These are phyloP conservation scores for Akanthomyces uredinophilus DNA, from an alignment of 2,329 filamentous ascomycete genomes.

Conservation along the genomic window DNA sequence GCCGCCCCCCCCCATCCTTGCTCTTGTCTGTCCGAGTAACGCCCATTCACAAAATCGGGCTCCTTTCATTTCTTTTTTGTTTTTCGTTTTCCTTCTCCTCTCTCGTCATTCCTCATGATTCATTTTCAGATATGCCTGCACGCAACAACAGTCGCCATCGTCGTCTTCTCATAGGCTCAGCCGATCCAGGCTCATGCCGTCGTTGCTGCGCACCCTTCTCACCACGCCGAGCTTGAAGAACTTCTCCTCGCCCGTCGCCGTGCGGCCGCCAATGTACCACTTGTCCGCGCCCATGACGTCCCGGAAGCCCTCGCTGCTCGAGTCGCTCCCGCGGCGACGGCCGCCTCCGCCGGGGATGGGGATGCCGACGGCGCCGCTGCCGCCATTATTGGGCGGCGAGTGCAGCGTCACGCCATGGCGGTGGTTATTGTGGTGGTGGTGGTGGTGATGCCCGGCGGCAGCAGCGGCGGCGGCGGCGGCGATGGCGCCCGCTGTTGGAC, in stretches of 20 bases:
- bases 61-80: not conserved
- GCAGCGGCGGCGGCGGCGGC: slow-evolving; percentile 4
- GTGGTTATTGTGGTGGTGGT: not conserved
- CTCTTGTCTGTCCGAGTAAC: too few species aligned
- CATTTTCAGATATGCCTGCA: too few species aligned
- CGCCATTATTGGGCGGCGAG: slow-evolving; percentile 19
- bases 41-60: too few species aligned
- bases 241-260: slow-evolving; percentile 69
- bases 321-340: slow-evolving; percentile 65
- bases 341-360: slow-evolving; percentile 34
- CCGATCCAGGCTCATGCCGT: slow-evolving; percentile 68
- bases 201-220: slow-evolving; percentile 65
- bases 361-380: slow-evolving; percentile 24
- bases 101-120: not conserved
- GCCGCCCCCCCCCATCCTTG: too few species aligned
- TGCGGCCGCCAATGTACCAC: slow-evolving; percentile 77
- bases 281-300: slow-evolving; percentile 69
- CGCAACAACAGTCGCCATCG: not conserved
- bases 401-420: slow-evolving; percentile 25
- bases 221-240: slow-evolving; percentile 80
- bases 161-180: slow-evolving; percentile 57
- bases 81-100: not conserved
- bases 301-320: slow-evolving; percentile 69
- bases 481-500: not conserved
- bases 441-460: slow-evolving; percentile 11